Evolutionary conservation across 192 early-diverging fungal genomes (phyloP).

Genomic region (Mortierella antarctica): DNA sequence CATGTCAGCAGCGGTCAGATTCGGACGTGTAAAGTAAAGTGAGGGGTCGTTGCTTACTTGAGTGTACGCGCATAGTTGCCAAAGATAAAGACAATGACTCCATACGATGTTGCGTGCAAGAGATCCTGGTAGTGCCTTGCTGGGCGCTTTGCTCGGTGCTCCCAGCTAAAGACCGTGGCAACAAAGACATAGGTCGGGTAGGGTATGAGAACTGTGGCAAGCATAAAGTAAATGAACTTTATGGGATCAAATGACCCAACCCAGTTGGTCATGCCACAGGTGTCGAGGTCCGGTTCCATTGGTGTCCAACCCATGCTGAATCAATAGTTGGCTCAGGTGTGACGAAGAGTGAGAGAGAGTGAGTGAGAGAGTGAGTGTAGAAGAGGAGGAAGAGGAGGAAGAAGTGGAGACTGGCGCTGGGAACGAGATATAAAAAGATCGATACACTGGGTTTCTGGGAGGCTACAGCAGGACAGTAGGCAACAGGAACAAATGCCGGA

Average conservation of each 20-base stretch:
- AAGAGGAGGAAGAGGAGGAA: not conserved
- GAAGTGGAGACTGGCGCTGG: not conserved
- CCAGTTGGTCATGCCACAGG: constrained; percentile 52
- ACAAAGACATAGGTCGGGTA: constrained; percentile 67
- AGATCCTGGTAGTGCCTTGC: constrained; percentile 76
- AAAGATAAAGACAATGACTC: constrained; percentile 77
- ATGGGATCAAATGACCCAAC: constrained; percentile 63
- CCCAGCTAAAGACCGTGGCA: constrained; percentile 73
- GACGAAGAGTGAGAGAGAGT: not conserved
- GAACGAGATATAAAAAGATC: not conserved
- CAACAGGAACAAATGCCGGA: constrained; percentile 20
- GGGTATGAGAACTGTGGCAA: constrained; percentile 63
- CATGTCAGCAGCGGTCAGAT: too few relatives aligned
- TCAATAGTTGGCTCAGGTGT: not conserved
- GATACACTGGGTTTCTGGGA: not conserved
- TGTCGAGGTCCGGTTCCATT: constrained; percentile 43
- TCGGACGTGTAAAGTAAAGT: not conserved
- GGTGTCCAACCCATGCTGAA: constrained; percentile 48
- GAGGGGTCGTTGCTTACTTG: constrained; percentile 52
- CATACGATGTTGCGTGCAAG: constrained; percentile 66
- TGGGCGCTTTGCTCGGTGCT: constrained; percentile 70
- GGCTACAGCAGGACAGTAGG: not conserved
- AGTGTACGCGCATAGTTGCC: constrained; percentile 79
- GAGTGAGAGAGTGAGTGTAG: not conserved
- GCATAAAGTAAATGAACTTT: constrained; percentile 63